Percentiles rank a stretch among this genome's conserved stretches.
phyloP scores from a whole-genome alignment of 2,329 filamentous ascomycete genomes.

The Fusarium tanahbumbuense region DNA sequence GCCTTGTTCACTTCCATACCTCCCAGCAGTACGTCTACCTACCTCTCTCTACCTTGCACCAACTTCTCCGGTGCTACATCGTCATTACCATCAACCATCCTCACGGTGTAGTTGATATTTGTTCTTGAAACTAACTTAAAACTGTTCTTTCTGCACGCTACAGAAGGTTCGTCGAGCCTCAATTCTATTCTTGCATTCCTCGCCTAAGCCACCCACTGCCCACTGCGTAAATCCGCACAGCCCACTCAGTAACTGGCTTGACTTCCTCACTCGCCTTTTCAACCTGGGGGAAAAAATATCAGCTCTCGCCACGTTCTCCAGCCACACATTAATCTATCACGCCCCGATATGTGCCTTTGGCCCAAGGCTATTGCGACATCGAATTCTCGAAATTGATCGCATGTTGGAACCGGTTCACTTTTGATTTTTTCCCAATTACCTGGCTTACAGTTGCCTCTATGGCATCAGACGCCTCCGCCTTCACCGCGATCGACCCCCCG shows the following conservation, averaged over 20 bases:
- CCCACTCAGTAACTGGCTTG: conserved; percentile 33
- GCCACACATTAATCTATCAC: conserved; percentile 54
- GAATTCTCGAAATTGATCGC: conserved; percentile 43
- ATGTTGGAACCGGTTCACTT: conserved; percentile 33
- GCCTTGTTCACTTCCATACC: conserved; percentile 37
- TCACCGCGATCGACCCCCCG: conserved; percentile 65
- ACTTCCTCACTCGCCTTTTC: conserved; percentile 38
- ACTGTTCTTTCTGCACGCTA: conserved; percentile 24
- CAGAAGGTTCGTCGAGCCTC: conserved; percentile 35
- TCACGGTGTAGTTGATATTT: conserved; percentile 30
- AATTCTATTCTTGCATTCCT: conserved; percentile 38
- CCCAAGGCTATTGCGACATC: conserved; percentile 38
- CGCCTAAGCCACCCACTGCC: conserved; percentile 42
- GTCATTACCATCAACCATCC: conserved; percentile 34
- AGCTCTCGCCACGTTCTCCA: conserved; percentile 60
- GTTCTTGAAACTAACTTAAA: conserved; percentile 21
- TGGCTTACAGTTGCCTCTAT: conserved; percentile 53
- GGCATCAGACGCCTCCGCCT: conserved; percentile 65
- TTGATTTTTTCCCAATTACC: conserved; percentile 37
- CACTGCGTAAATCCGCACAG: conserved; percentile 36
- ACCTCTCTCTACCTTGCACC: conserved; percentile 32
- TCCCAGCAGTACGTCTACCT: conserved; percentile 14
- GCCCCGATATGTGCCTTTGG: conserved; percentile 54
- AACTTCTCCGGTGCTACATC: conserved; percentile 34
- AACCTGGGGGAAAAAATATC: conserved; percentile 44